Evolutionary conservation across 371 early-diverging fungal genomes (phyloP).

Genomic region (Circinella umbellata): DNA sequence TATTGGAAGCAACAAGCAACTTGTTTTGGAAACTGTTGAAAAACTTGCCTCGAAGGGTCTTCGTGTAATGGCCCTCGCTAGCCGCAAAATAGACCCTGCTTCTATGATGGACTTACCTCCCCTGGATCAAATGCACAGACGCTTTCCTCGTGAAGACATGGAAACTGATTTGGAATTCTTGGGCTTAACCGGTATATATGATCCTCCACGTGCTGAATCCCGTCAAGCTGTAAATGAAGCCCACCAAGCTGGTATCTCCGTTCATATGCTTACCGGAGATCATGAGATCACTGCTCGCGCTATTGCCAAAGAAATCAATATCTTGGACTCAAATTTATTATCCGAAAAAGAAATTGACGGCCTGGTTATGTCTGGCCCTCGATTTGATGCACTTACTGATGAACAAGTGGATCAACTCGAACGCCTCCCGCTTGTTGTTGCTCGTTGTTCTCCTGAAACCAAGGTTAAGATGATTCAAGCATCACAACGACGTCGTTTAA

Average conservation of each 20-base stretch:
- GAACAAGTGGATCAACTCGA: conserved; percentile 74
- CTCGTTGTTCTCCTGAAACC: conserved; percentile 91
- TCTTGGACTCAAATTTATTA: conserved; percentile 59
- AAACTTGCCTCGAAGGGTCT: conserved; percentile 38
- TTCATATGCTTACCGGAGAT: conserved; percentile 95
- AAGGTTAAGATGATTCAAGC: conserved; percentile 95
- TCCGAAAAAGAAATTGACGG: conserved; percentile 48
- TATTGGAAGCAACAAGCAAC: conserved; percentile 20
- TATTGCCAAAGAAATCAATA: conserved; percentile 87
- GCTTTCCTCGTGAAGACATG: conserved; percentile 48
- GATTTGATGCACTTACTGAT: conserved; percentile 81
- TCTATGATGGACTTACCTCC: conserved; percentile 31
- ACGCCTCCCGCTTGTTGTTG: conserved; percentile 87
- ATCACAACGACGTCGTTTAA: conserved; percentile 72
- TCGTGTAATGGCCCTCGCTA: conserved; percentile 65
- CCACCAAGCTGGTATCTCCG: conserved; percentile 88
- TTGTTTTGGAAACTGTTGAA: conserved; percentile 25
- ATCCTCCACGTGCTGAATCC: conserved; percentile 83
- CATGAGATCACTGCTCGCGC: conserved; percentile 89
- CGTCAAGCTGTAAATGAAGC: conserved; percentile 80
- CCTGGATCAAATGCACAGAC: conserved; percentile 41
- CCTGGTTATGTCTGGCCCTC: conserved; percentile 79
- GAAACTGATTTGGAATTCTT: conserved; percentile 79
- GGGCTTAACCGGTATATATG: conserved; percentile 89
- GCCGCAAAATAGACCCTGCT: conserved; percentile 33